Evolutionary conservation across 192 early-diverging fungal genomes (phyloP).

Genomic region (Neocallimastix lanati): DNA sequence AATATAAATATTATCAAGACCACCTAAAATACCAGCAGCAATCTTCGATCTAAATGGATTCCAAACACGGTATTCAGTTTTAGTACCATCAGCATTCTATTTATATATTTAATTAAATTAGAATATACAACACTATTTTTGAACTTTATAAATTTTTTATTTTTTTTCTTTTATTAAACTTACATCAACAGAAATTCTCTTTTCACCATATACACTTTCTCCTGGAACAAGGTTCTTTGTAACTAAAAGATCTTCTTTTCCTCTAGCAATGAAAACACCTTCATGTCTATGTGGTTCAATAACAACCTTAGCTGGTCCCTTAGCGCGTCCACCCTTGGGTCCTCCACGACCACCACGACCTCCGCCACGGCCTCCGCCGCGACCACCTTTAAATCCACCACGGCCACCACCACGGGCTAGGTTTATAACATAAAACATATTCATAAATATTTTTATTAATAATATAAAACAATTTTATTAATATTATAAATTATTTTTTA

Average conservation of each 20-base stretch:
- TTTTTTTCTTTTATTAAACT: no score
- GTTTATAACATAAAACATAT: no score
- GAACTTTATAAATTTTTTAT: no score
- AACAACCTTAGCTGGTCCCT: background rate
- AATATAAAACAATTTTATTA: no score
- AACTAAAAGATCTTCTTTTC: constrained; percentile 91
- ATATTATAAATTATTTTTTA: no score
- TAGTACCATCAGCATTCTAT: constrained; percentile 67
- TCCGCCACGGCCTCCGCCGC: constrained; percentile 3
- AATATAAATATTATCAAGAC: constrained; percentile 89
- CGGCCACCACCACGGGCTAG: constrained; percentile 9
- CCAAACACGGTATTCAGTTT: constrained; percentile 97
- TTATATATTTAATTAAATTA: no score
- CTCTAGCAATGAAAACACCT: constrained; percentile 79
- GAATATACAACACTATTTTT: no score
- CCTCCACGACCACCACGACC: constrained; percentile 1
- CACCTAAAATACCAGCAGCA: constrained; percentile 89
- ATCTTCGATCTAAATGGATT: constrained; percentile 99
- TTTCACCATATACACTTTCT: no score
- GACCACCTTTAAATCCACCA: constrained; percentile 4
- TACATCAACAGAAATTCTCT: constrained; percentile 90
- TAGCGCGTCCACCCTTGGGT: background rate
- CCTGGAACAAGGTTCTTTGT: constrained; percentile 97
- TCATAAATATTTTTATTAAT: no score
- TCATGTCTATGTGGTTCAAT: background rate